Percentiles rank a stretch among this genome's conserved stretches.
phyloP scores from a whole-genome alignment of 441 rosid genomes.

The Daphne laureola region DNA sequence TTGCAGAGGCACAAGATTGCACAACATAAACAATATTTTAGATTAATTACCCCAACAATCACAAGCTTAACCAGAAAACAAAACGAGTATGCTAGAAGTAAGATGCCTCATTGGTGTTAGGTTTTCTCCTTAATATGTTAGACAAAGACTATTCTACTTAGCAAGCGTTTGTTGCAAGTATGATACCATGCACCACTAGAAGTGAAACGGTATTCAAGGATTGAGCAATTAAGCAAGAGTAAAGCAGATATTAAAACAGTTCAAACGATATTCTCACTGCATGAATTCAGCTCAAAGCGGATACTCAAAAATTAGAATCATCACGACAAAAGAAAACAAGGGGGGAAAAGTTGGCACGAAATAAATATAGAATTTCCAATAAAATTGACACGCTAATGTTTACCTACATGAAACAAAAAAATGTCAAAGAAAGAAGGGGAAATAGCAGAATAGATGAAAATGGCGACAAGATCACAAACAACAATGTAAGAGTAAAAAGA shows the following conservation, averaged over 20 bases:
- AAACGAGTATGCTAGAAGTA: not conserved
- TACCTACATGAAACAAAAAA: slow-evolving; percentile 12
- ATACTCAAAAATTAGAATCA: not conserved
- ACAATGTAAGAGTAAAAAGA: slow-evolving; percentile 13
- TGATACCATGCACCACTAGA: not conserved
- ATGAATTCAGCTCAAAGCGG: not conserved
- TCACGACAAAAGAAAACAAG: slow-evolving; percentile 8
- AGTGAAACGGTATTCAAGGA: slow-evolving; percentile 11
- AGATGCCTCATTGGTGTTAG: no score
- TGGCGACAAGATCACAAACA: slow-evolving; percentile 14
- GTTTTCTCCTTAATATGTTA: no score
- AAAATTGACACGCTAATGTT: not conserved
- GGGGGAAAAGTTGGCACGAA: slow-evolving; percentile 3
- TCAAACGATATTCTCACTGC: slow-evolving; percentile 1
- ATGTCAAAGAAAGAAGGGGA: not conserved
- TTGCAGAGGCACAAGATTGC: slow-evolving; percentile 15
- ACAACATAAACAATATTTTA: slow-evolving; percentile 15
- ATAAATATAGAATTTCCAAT: slow-evolving; percentile 24
- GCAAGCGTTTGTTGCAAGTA: no score
- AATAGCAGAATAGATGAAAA: not conserved
- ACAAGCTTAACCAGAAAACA: slow-evolving; percentile 1
- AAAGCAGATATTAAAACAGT: not conserved
- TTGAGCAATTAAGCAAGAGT: not conserved
- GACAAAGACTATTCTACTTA: no score
- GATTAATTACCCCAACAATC: slow-evolving; percentile 6